Evolutionary conservation across 208 protist genomes (phyloP).

Genomic region (Leishmania braziliensis): DNA sequence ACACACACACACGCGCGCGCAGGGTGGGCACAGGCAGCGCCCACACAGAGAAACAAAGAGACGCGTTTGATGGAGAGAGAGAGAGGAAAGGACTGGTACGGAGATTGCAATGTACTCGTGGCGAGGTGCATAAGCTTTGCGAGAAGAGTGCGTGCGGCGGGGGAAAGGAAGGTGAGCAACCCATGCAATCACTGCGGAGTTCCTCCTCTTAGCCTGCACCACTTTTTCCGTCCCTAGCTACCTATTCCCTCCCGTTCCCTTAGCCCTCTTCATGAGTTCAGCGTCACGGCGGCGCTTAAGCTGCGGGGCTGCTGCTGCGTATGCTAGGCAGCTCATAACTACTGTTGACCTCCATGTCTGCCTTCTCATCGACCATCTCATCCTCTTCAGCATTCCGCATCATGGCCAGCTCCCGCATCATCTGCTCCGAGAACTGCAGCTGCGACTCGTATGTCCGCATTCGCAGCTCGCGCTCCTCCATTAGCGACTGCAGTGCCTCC

Average conservation of each 20-base stretch:
- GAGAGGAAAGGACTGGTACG: not conserved
- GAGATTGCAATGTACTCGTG: not conserved
- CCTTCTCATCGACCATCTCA: not conserved
- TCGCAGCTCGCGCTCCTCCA: constrained; percentile 42
- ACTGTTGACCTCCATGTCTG: constrained; percentile 13
- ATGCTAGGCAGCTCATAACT: constrained; percentile 13
- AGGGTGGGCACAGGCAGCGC: too few relatives aligned
- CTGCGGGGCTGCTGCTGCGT: constrained; percentile 1
- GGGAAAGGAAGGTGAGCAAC: not conserved
- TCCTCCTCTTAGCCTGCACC: not conserved
- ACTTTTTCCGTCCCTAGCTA: not conserved
- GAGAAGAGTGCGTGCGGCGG: not conserved
- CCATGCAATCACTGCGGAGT: not conserved
- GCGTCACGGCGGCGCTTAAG: not conserved
- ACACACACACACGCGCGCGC: too few relatives aligned
- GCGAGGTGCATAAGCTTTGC: not conserved
- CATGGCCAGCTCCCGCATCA: constrained; percentile 34
- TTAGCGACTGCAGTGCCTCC: constrained; percentile 28
- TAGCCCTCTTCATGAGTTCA: not conserved
- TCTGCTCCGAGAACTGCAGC: constrained; percentile 33
- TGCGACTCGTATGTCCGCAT: constrained; percentile 39
- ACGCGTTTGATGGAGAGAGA: not conserved
- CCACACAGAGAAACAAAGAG: not conserved
- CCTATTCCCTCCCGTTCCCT: not conserved
- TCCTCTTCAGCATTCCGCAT: constrained; percentile 33